Evolutionary conservation across 2,329 filamentous ascomycete species (phyloP).

Genomic region (Bipolaris sorokiniana): DNA sequence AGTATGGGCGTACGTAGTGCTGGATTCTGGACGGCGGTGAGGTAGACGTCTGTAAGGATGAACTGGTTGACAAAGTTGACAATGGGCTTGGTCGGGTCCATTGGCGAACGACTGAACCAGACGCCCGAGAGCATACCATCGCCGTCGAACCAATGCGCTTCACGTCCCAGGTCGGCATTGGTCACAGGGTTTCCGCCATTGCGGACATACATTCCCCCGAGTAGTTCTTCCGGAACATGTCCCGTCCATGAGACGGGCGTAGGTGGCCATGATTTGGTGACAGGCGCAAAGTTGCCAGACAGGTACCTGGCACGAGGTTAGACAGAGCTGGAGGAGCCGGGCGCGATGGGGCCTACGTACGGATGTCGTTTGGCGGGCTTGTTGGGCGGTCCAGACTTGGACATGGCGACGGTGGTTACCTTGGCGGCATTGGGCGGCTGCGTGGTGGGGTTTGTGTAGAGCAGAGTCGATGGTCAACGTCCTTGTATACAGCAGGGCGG

Average conservation of each 20-base stretch:
- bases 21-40: constrained; percentile 58
- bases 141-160: constrained; percentile 77
- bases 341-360: constrained; percentile 32
- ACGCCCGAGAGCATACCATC: constrained; percentile 77
- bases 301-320: constrained; percentile 58
- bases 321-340: neutral
- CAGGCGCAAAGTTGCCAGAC: constrained; percentile 72
- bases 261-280: constrained; percentile 61
- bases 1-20: constrained; percentile 63
- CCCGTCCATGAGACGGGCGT: constrained; percentile 65
- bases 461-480: constrained; percentile 2
- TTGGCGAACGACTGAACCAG: constrained; percentile 57
- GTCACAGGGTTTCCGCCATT: constrained; percentile 73
- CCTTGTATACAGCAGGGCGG: constrained; percentile 8
- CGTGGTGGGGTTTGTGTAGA: neutral
- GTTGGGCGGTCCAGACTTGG: constrained; percentile 23
- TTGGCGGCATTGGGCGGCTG: constrained; percentile 21
- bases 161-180: constrained; percentile 65
- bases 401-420: constrained; percentile 27
- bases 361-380: constrained; percentile 47
- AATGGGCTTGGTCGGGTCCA: constrained; percentile 51
- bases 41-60: constrained; percentile 69
- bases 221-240: constrained; percentile 67
- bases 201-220: constrained; percentile 72
- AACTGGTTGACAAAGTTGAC: constrained; percentile 74